Evolutionary conservation across 495 filamentous ascomycete genomes (phyloP), one percentile per base, ranked within the genome.

Genomic region (Neurospora africana): DNA sequence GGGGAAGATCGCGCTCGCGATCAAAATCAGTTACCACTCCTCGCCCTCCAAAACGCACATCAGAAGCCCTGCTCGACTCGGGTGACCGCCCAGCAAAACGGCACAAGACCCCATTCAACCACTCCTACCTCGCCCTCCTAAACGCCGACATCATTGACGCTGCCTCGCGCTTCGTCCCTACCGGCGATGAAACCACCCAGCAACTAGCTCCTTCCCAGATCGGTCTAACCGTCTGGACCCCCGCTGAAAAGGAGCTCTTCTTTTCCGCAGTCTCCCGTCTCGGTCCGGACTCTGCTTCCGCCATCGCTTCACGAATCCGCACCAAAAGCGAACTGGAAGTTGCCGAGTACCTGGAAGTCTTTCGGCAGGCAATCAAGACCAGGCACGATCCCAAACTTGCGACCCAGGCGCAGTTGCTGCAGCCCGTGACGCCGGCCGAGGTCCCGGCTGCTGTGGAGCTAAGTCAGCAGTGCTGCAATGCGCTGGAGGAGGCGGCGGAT

Each of bases 281-380:
- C 33, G 92, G 92, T 8, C 86, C 82, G 40, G 83, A 89, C 75
- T 82, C 91, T 69, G 74, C 89, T 10, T 74, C 75, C 8, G 86
- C 83, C 8, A 90, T 98, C 69, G 85, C 93, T 0, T 73, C 79
- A 10, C 83, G 86, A 0, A 86, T 98, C 67, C 83, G 83, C 1
- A 89, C 90, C 2, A 98, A 98, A 75, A 89, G 87, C 68, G 85
- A 88, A 70, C 77, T 92, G 6, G 93, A 98, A 77, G 89, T 95
- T 7, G 84, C 84, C 21, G 86, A 89, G 69, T 94, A 92, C 74
- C 75, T 95, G 10, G 71, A 80, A 19, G 77, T 91, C 3, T 84
- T 98, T 0, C 84, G 88, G 3, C 81, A 86, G 44, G 84, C 72
- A 0, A 70, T 72, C 0, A 67, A 68, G n/a, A 41, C 30, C 68